phyloP scores from a whole-genome alignment of 1,284 basidiomycete genomes.

The Naganishia liquefaciens region DNA sequence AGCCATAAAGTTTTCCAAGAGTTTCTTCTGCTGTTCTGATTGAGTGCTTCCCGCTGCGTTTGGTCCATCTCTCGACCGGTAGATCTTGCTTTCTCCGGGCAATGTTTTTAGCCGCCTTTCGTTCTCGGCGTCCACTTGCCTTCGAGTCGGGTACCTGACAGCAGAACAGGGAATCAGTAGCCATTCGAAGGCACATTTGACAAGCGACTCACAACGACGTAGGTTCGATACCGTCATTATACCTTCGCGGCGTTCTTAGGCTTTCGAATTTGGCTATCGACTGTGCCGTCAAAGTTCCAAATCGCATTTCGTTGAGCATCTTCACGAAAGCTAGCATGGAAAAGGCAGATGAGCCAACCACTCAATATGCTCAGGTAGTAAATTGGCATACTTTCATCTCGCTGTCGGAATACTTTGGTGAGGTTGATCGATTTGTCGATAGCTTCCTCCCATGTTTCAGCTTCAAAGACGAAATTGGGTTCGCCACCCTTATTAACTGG shows the following conservation, averaged over 20 bases:
- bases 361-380: constrained; percentile 35
- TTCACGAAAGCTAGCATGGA: constrained; percentile 64
- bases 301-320: constrained; percentile 88
- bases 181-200: constrained; percentile 9
- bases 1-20: constrained; percentile 74
- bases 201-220: constrained; percentile 63
- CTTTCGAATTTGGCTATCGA: constrained; percentile 65
- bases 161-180: constrained; percentile 68
- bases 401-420: constrained; percentile 79
- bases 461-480: constrained; percentile 82
- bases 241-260: constrained; percentile 59
- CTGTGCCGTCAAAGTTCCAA: constrained; percentile 64
- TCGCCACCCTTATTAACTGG: constrained; percentile 70
- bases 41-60: constrained; percentile 50
- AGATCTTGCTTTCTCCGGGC: constrained; percentile 57
- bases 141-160: constrained; percentile 80
- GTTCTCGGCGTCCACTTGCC: constrained; percentile 79
- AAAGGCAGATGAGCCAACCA: background rate
- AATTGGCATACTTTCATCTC: constrained; percentile 56
- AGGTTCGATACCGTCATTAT: constrained; percentile 30
- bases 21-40: constrained; percentile 64
- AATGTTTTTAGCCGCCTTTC: constrained; percentile 59
- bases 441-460: constrained; percentile 74
- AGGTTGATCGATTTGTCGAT: constrained; percentile 79
- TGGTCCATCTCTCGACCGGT: constrained; percentile 58